Evolutionary conservation across 1,284 basidiomycete genomes (phyloP), one percentile per base, ranked within the genome.

Genomic region (Leucocoprinus gongylophorus): DNA sequence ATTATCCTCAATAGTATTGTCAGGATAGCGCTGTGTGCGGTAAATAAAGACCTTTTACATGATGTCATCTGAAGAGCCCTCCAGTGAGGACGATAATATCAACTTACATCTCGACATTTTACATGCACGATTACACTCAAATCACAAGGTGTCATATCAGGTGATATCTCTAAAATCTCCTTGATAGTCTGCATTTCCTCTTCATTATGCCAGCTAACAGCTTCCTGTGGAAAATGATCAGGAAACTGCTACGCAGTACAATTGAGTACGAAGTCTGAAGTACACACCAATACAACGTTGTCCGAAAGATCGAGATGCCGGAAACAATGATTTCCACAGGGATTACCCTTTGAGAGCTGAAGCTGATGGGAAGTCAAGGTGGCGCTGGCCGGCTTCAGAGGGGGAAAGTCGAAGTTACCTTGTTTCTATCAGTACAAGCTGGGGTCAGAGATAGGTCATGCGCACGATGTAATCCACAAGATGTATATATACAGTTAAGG

Each of bases 101-200:
- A 10, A n/a, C 50, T 39, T 41, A 73, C 77, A 64, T 79, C 73
- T 13, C 58, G 62, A 52, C 77, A 80, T 4, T 68, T 68, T 53
- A 70, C 73, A 7, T 63, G 64, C 54, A 71, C 72, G 6, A 79
- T 64, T 0, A 61, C 56, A 0, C 74, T 71, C 0, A 79, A 58
- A 49, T 74, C 68, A 53, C 77, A 80, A 0, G 76, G 70, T 0
- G 55, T 54, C 6, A 65, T 60, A 40, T 75, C 70, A 1, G 71
- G 70, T 1, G 65, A 59, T 8, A 73, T 41, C 15, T 63, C 59
- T 6, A 75, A 55, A 6, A 70, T 45, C 13, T 59, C 62, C 3
- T 59, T 48, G 10, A 74, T 61, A 1, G 61, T 48, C 5, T 56
- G 51, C 2, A 57, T 45, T 5, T 71, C 70, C 1, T 62, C 43